Percentiles rank a stretch among this genome's conserved stretches.
phyloP scores from a whole-genome alignment of 805 yeast genomes.

The Grigorovia humatica region DNA sequence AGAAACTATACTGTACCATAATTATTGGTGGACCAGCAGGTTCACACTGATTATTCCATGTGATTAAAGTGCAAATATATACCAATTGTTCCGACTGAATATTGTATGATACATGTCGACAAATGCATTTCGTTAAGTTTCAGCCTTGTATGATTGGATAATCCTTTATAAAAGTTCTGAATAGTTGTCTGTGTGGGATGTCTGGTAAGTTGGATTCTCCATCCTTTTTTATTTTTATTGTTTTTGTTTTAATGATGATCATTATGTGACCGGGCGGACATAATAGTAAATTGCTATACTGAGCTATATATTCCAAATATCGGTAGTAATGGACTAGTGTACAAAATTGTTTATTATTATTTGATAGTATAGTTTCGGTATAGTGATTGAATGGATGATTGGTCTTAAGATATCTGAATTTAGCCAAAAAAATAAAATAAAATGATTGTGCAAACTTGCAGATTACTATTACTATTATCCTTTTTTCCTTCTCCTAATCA shows the following conservation, averaged over 20 bases:
- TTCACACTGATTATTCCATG: slow-evolving; percentile 6
- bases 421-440: background rate
- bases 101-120: slow-evolving; percentile 32
- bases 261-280: slow-evolving; percentile 42
- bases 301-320: slow-evolving; percentile 11
- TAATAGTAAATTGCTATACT: slow-evolving; percentile 26
- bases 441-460: background rate
- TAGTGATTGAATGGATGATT: slow-evolving; percentile 31
- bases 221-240: no score
- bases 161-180: background rate
- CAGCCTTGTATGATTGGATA: slow-evolving; percentile 36
- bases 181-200: no score
- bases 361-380: slow-evolving; percentile 33
- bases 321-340: slow-evolving; percentile 25
- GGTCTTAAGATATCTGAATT: slow-evolving; percentile 33
- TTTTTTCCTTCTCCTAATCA: background rate
- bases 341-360: slow-evolving; percentile 30
- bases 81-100: slow-evolving; percentile 37
- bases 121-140: slow-evolving; percentile 36
- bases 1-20: background rate
- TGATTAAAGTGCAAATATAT: slow-evolving; percentile 20
- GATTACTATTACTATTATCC: background rate
- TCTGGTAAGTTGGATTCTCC: no score
- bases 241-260: slow-evolving; percentile 24
- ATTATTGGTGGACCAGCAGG: background rate